Percentiles rank a stretch among this genome's conserved stretches.
Evolutionary conservation across 2,329 filamentous ascomycete species (phyloP).

Genomic region (Diaporthe sp.): DNA sequence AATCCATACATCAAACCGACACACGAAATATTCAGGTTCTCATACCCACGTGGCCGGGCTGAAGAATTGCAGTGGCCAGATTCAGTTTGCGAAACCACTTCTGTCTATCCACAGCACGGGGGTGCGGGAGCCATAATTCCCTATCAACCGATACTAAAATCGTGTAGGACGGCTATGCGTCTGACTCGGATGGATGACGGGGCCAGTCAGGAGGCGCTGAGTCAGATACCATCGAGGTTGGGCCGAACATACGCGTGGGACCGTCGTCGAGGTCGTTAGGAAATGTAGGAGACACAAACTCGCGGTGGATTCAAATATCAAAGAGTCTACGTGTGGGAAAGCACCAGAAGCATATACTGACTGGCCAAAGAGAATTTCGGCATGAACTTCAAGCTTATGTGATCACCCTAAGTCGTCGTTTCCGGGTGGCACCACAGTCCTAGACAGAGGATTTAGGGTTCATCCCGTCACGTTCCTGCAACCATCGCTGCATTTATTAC

Average conservation of each 20-base stretch:
- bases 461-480: background rate
- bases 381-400: background rate
- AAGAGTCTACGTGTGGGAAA: background rate
- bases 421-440: background rate
- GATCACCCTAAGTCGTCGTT: background rate
- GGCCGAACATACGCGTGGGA: background rate
- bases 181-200: background rate
- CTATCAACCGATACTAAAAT: background rate
- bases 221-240: background rate
- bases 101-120: background rate
- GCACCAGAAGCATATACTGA: background rate
- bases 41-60: background rate
- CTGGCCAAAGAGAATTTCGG: background rate
- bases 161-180: background rate
- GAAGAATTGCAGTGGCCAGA: background rate
- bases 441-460: background rate
- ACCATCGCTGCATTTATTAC: background rate
- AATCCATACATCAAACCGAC: background rate
- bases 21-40: background rate
- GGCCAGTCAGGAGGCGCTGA: background rate
- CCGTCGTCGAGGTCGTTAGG: background rate
- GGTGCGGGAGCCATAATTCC: background rate
- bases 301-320: background rate
- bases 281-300: background rate
- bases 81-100: background rate